Conservation (phyloP, 116 monocot genomes). For the Posidonia oceanica region DNA sequence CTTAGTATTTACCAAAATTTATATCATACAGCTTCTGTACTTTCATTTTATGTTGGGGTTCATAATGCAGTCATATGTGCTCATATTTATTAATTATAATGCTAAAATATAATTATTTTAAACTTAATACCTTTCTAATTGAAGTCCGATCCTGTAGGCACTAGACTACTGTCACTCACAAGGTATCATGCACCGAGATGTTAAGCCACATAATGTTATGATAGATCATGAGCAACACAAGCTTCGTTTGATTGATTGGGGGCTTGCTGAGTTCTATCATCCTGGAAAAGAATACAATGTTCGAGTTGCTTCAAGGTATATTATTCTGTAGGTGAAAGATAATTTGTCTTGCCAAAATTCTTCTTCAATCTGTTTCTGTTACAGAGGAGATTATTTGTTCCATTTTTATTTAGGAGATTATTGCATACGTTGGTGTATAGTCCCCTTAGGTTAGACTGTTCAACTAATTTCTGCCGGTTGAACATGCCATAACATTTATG, state of each 20-base stretch:
- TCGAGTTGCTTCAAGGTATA: conserved; percentile 67
- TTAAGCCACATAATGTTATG: conserved; percentile 80
- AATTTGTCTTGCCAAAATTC: background rate
- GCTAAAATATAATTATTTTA: conserved; percentile 2
- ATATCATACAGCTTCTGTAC: too few species aligned
- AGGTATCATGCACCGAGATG: conserved; percentile 82
- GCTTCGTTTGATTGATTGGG: conserved; percentile 68
- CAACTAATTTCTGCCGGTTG: too few species aligned
- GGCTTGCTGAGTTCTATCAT: conserved; percentile 72
- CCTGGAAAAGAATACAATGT: conserved; percentile 76
- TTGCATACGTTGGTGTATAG: too few species aligned
- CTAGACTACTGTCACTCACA: conserved; percentile 68
- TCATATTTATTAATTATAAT: background rate
- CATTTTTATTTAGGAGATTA: too few species aligned
- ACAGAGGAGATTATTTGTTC: too few species aligned
- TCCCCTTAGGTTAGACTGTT: too few species aligned
- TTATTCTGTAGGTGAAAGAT: background rate
- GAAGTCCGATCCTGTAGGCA: conserved; percentile 19
- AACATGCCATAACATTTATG: too few species aligned
- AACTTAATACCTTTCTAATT: background rate
- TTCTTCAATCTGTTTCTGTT: background rate
- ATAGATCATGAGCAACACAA: conserved; percentile 61
- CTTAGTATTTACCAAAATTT: too few species aligned
- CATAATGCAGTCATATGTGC: too few species aligned
- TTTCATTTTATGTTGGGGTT: too few species aligned